A percentile compares a stretch with the other conserved stretches of the same genome.
Evolutionary conservation across 2,329 filamentous ascomycete genomes (phyloP).

Genomic region (Pseudonectria foliicola): DNA sequence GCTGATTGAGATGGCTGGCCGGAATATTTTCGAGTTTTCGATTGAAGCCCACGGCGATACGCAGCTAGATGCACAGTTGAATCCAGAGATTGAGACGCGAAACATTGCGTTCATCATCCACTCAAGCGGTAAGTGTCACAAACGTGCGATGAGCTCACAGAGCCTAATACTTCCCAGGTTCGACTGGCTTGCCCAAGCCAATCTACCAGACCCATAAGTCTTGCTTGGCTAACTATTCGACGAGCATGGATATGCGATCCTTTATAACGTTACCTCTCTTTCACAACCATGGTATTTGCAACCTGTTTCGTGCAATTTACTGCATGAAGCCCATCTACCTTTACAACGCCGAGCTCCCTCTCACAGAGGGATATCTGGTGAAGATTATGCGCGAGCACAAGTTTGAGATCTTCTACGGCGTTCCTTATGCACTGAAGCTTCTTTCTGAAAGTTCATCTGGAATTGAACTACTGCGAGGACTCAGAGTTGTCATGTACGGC

Average conservation of each 20-base stretch:
- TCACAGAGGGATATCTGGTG: constrained; percentile 42
- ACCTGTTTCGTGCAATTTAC: constrained; percentile 45
- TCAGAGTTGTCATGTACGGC: constrained; percentile 49
- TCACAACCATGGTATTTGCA: constrained; percentile 51
- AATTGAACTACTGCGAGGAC: constrained; percentile 35
- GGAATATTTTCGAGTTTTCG: constrained; percentile 22
- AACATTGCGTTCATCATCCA: constrained; percentile 27
- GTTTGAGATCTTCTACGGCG: constrained; percentile 50
- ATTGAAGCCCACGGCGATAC: constrained; percentile 25
- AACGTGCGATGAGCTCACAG: constrained; percentile 9
- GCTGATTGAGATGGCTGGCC: constrained; percentile 20
- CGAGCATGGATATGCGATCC: constrained; percentile 32
- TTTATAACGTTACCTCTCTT: constrained; percentile 52
- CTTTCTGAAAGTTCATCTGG: constrained; percentile 52
- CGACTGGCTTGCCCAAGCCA: constrained; percentile 55
- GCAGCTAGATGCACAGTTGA: constrained; percentile 13
- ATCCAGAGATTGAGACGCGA: constrained; percentile 14
- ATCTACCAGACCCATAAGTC: constrained; percentile 50
- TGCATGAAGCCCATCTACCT: constrained; percentile 42
- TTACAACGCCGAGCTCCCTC: constrained; percentile 47
- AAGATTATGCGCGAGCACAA: constrained; percentile 32
- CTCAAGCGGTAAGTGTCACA: constrained; percentile 22
- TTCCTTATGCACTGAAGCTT: constrained; percentile 59
- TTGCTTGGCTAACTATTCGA: constrained; percentile 40
- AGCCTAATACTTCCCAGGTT: constrained; percentile 34